Evolutionary conservation across 768 basidiomycete genomes (phyloP).

Genomic region (Agrocybe praecox): DNA sequence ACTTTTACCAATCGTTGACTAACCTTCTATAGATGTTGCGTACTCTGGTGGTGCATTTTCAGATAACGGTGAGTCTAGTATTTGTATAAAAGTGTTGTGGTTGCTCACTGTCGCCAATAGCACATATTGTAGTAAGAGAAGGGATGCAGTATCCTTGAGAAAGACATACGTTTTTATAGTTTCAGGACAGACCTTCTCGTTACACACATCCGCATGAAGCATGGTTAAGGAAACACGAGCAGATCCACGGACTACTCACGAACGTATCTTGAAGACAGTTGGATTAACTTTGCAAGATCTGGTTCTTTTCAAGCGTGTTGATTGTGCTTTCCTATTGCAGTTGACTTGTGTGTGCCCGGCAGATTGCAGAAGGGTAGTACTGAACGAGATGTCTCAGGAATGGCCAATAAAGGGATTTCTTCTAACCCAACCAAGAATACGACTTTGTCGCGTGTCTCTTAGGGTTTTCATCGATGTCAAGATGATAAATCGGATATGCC

Average conservation of each 20-base stretch:
- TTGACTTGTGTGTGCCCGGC: conserved; percentile 3
- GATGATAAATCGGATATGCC: background rate
- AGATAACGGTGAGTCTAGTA: conserved; percentile 17
- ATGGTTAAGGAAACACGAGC: conserved; percentile 4
- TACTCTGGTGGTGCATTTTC: conserved; percentile 40
- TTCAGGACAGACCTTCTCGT: conserved; percentile 14
- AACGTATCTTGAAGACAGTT: conserved; percentile 6
- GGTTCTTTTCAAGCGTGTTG: conserved; percentile 12
- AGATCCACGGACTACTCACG: conserved; percentile 13
- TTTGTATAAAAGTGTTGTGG: background rate
- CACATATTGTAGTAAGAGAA: conserved; percentile 46
- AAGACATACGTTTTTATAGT: conserved; percentile 26
- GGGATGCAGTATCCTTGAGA: conserved; percentile 5
- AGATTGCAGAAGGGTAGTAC: background rate
- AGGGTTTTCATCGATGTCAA: background rate
- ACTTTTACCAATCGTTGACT: conserved; percentile 18
- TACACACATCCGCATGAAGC: conserved; percentile 20
- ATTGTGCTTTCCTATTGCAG: conserved; percentile 4
- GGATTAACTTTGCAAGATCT: conserved; percentile 8
- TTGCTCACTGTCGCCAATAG: conserved; percentile 58
- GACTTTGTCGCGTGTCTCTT: background rate
- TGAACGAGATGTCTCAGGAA: background rate
- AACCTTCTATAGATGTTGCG: conserved; percentile 56
- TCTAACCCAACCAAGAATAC: background rate
- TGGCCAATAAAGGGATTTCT: background rate